These are phyloP conservation scores for Fusarium setosum DNA, from an alignment of 2,329 filamentous ascomycete genomes.

Conservation along the genomic window DNA sequence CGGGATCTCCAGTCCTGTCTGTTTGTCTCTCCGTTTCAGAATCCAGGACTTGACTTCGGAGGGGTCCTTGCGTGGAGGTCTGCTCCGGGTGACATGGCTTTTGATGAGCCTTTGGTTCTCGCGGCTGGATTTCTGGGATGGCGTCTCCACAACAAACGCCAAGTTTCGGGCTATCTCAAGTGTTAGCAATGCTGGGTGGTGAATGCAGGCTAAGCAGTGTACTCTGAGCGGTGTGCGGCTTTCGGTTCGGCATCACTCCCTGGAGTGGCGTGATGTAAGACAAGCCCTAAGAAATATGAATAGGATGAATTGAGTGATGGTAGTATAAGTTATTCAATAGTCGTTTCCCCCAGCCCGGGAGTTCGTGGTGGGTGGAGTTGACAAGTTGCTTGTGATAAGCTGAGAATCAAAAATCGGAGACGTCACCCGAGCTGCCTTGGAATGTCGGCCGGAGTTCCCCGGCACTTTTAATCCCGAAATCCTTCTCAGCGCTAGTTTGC, in stretches of 20 bases:
- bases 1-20: background rate
- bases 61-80: background rate
- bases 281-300: too few species aligned
- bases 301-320: too few species aligned
- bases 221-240: background rate
- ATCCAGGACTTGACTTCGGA: constrained; percentile 28
- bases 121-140: background rate
- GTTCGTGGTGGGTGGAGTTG: background rate
- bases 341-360: background rate
- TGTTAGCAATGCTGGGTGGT: background rate
- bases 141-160: constrained; percentile 16
- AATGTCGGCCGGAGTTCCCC: too few species aligned
- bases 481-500: too few species aligned
- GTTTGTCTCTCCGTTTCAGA: background rate
- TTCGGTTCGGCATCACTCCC: background rate
- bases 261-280: background rate
- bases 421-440: background rate
- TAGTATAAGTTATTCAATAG: too few species aligned
- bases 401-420: background rate
- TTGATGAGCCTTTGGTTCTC: constrained; percentile 1
- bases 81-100: constrained; percentile 20
- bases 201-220: accelerated
- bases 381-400: background rate
- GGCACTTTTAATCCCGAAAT: too few species aligned
- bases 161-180: background rate